Evolutionary conservation across 345 rosid species (phyloP), one percentile per base, ranked within the genome.

Genomic region (Ceriops decandra): DNA sequence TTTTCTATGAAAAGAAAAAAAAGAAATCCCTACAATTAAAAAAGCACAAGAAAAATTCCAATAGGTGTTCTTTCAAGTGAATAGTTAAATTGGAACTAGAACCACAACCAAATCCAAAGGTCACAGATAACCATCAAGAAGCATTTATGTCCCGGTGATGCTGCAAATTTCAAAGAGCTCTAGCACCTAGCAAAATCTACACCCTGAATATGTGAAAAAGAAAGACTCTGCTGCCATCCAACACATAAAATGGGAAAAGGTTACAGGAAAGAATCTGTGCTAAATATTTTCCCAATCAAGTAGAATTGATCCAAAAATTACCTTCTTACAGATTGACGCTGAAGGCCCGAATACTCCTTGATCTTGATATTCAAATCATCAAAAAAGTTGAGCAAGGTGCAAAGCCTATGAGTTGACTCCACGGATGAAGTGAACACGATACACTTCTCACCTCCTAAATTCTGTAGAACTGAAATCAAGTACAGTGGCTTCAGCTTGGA

Each of bases 391-490:
- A 93, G 84, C 57, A 93, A 76, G 71, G 82, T 86, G 82, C 91
- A 91, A 16, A 93, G 83, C 62, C 90, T 90, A 70, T 87, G 95
- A 75, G 97, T 91, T 59, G 91, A 84, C 83, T 91, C 89, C 67
- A 92, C 90, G 5, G 98, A 89, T 52, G 95, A 88, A 42, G 95
- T 85, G 84, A 91, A 93, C 62, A 93, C 90, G 57, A 93, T 91
- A 72, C 88, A 79, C 77, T 93, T 93, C 72, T 93, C 91, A 66
- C 70, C 86, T 77, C 81, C 96, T 74, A 87, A 78, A 72, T 78
- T 80, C 84, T 86, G 88, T 60, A 91, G 82, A 76, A 91, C 89
- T 26, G 91, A 87, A 76, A 84, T 90, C 80, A 93, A 78, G 76
- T 87, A 88, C 13, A 86, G 78, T 35, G 96, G 97, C 82, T 92